Evolutionary conservation across 345 rosid species (phyloP).

Genomic region (Salix koriyanagi): DNA sequence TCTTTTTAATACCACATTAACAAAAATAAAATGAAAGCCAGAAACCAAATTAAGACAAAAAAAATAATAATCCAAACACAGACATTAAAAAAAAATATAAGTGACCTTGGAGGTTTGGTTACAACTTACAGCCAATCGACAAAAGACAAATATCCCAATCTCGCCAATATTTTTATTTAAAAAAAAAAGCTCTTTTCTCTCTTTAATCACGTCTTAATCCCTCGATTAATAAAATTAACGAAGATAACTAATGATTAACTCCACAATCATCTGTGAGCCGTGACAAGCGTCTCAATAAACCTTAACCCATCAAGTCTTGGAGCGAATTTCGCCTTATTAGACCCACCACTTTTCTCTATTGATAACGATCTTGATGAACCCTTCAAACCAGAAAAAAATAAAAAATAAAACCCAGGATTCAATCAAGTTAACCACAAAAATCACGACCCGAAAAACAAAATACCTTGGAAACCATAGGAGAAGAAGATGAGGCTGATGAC

Average conservation of each 20-base stretch:
- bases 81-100: too few species aligned
- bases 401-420: neutral
- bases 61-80: too few species aligned
- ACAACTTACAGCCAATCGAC: too few species aligned
- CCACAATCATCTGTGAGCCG: constrained; percentile 62
- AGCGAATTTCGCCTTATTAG: constrained; percentile 57
- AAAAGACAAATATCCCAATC: too few species aligned
- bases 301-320: constrained; percentile 81
- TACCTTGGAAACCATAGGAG: neutral
- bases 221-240: neutral
- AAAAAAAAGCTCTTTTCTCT: neutral
- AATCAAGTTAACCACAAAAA: neutral
- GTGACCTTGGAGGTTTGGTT: too few species aligned
- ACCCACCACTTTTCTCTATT: constrained; percentile 16
- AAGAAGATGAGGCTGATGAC: constrained; percentile 25
- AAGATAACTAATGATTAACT: neutral
- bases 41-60: too few species aligned
- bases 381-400: constrained; percentile 12
- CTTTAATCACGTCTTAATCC: constrained; percentile 1
- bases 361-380: constrained; percentile 4
- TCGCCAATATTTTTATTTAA: too few species aligned
- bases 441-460: neutral
- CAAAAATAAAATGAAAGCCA: too few species aligned
- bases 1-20: too few species aligned
- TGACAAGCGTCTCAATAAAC: constrained; percentile 86